Evolutionary conservation across 257 asterid genomes (phyloP), one percentile per base, ranked within the genome.

Genomic region (Nicotiana knightiana): DNA sequence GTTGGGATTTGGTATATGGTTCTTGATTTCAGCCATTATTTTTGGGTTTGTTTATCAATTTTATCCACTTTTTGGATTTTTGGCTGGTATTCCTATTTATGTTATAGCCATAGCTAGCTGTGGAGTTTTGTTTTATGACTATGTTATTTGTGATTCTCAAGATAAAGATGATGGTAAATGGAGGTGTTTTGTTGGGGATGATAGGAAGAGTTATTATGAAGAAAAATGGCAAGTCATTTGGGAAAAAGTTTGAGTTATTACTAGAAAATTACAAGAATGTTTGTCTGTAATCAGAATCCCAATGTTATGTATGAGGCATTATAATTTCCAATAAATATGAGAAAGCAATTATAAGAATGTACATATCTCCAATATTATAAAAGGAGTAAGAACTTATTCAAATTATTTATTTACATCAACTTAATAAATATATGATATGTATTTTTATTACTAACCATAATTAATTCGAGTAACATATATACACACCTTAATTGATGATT

Each of bases 51-150:
- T 21, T 2, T 59, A 61, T 63, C 82, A 78, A 3, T 28, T 78
- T 78, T 30, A 15, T 9, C 82, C 82, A 21, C 55, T 78, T 59
- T 78, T 78, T 17, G 33, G 57, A 17, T 37, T 35, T 54, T 59
- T 21, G 57, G 21, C 5, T 37, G 59, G 37, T 61, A 9, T 78
- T 0, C 57, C 57, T 21, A 30, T 59, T 35, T 24, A 58, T 63
- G 0, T 28, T 6, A 37, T 78, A 15, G 73, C 24, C 37, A 46
- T 61, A 61, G 6, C 21, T 78, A 16, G 57, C 0, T 59, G 82
- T 37, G 67, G 71, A 24, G 9, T 78, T 61, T 16, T 61, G n/a
- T 78, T 78, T 11, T 79, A 79, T 61, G 70, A 35, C 71, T 79
- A 78, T 63, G 32, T 78, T 26, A 61, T 78, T 43, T 78, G 24